phyloP scores from a whole-genome alignment of 352 stramenopile genomes.

The Phytophthora chlamydospora region DNA sequence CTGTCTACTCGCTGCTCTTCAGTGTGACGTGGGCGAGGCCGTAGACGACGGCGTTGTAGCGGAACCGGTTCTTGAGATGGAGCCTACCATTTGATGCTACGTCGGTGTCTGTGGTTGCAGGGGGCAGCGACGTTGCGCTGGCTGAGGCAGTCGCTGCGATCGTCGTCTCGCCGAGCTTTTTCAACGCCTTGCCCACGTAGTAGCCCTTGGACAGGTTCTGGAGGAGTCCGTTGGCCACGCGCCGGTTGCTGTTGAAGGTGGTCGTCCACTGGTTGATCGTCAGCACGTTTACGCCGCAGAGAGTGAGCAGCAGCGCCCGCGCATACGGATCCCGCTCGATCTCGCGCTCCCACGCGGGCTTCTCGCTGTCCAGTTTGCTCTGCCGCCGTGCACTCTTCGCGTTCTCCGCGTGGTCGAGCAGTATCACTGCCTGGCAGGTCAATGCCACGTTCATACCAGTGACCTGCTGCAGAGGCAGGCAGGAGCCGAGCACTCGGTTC shows the following conservation, averaged over 20 bases:
- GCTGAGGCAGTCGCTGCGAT: constrained; percentile 10
- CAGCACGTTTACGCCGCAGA: constrained; percentile 78
- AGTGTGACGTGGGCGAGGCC: constrained; percentile 63
- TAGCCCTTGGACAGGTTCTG: constrained; percentile 53
- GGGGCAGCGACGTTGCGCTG: neutral
- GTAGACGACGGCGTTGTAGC: constrained; percentile 75
- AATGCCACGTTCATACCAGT: constrained; percentile 69
- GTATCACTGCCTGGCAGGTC: constrained; percentile 73
- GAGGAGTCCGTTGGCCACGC: constrained; percentile 58
- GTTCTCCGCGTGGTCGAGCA: constrained; percentile 87
- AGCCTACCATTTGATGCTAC: constrained; percentile 17
- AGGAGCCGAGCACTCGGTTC: constrained; percentile 68
- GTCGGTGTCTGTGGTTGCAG: neutral
- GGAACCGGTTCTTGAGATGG: constrained; percentile 74
- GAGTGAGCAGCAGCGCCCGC: constrained; percentile 72
- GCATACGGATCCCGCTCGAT: constrained; percentile 72
- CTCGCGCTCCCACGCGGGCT: constrained; percentile 56
- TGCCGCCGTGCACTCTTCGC: constrained; percentile 69
- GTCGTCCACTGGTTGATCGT: constrained; percentile 84
- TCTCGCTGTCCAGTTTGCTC: constrained; percentile 89
- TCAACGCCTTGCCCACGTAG: constrained; percentile 67
- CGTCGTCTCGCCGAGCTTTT: constrained; percentile 52
- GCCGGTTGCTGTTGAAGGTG: constrained; percentile 79
- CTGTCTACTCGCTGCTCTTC: constrained; percentile 39
- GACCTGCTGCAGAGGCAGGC: constrained; percentile 45